Conservation (phyloP, 2,329 filamentous ascomycete species). For the Sporothrix protearum region DNA sequence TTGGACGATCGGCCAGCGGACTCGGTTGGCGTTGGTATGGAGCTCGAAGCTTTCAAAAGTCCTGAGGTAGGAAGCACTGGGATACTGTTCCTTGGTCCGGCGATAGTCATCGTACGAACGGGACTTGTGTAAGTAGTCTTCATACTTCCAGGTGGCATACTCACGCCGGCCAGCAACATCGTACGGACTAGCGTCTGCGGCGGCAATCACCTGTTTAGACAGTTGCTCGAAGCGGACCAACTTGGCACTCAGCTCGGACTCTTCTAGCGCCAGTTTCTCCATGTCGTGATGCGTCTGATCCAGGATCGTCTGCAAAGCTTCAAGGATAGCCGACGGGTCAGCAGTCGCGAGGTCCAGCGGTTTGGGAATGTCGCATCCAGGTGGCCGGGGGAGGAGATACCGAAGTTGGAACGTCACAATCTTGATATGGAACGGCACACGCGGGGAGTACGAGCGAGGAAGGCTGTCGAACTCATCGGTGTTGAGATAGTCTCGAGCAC, state of each 20-base stretch:
- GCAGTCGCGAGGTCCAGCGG: neutral
- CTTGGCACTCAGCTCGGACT: neutral
- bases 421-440: neutral
- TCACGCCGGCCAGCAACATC: slow-evolving; percentile 3
- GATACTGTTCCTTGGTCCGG: slow-evolving; percentile 5
- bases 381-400: neutral
- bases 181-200: neutral
- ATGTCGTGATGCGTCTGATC: neutral
- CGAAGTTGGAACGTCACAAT: slow-evolving; percentile 9
- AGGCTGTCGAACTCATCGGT: neutral
- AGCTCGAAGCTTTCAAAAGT: slow-evolving; percentile 12
- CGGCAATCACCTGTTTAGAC: neutral
- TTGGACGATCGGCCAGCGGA: neutral
- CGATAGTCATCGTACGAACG: slow-evolving; percentile 10
- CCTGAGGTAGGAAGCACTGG: neutral
- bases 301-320: slow-evolving; percentile 9
- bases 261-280: neutral
- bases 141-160: neutral
- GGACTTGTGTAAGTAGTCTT: neutral
- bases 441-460: neutral
- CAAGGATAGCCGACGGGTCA: neutral
- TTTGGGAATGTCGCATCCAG: slow-evolving; percentile 1
- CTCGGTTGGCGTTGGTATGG: neutral
- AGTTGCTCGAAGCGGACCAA: neutral
- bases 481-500: slow-evolving; percentile 2